These are phyloP conservation scores for Verbena officinalis DNA, from an alignment of 257 asterid species.

Conservation along the genomic window DNA sequence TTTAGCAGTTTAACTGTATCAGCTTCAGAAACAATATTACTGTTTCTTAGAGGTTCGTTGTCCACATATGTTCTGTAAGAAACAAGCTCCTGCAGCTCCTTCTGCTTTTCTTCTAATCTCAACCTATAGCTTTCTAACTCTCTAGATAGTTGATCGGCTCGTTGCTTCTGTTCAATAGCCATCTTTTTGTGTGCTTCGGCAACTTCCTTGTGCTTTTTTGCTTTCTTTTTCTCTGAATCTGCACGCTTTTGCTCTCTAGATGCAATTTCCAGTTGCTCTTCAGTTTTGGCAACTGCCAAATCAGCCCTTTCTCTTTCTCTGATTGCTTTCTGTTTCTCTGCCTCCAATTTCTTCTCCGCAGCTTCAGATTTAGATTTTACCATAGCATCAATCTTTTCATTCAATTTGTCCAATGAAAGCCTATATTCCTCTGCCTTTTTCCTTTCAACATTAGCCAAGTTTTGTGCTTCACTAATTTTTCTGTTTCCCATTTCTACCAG, in stretches of 20 bases:
- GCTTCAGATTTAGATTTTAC: constrained; percentile 55
- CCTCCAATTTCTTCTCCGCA: constrained; percentile 51
- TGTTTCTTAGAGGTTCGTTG: constrained; percentile 34
- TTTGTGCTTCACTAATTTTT: constrained; percentile 50
- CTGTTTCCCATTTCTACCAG: constrained; percentile 55
- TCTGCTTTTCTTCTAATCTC: constrained; percentile 56
- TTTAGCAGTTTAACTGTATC: constrained; percentile 54
- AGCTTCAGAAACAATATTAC: constrained; percentile 40
- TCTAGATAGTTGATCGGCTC: constrained; percentile 52
- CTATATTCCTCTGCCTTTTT: constrained; percentile 59
- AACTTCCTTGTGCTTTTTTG: constrained; percentile 55
- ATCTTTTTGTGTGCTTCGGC: constrained; percentile 53
- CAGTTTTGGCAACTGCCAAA: constrained; percentile 47
- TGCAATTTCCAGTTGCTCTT: no score
- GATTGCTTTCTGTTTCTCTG: constrained; percentile 51
- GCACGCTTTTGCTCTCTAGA: constrained; percentile 49
- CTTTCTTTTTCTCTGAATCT: constrained; percentile 59
- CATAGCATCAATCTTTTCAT: constrained; percentile 45
- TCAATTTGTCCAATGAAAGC: constrained; percentile 48
- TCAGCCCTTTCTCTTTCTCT: constrained; percentile 67
- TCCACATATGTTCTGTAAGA: constrained; percentile 37
- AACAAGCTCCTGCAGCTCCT: constrained; percentile 48
- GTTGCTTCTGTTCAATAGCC: constrained; percentile 55
- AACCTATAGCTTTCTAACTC: constrained; percentile 57
- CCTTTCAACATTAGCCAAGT: constrained; percentile 38